Evolutionary conservation across 352 stramenopile genomes (phyloP), one percentile per base, ranked within the genome.

Genomic region (Globisporangium camurandrum): DNA sequence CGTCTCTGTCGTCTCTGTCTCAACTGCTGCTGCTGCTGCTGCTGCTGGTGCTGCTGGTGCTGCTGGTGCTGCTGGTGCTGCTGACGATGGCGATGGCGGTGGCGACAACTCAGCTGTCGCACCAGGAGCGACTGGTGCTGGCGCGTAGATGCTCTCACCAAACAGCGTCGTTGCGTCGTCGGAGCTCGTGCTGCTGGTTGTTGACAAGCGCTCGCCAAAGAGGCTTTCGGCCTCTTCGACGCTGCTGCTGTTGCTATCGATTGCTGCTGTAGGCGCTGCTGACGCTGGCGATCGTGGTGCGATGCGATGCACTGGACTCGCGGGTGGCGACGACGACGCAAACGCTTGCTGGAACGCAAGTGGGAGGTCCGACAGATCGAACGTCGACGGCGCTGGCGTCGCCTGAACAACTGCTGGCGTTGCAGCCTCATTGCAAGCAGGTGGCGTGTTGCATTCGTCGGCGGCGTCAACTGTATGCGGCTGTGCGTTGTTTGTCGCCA

Each of bases 141-240:
- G 10, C 20, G 50, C 30, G 12, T 36, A 48, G 24, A 53, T 53
- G 39, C 39, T 49, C 28, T 86, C 73, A 1, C 75, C 73, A 57
- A 87, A 87, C 30, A 85, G 65, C 20, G 54, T 75, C 37, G 76
- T 64, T 5, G 59, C 66, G 38, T 74, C 63, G 11, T 74, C 62
- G 24, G 61, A 66, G 47, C 59, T 71, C n/a, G 23, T 62, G 27
- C 30, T 57, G 16, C 31, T 36, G 11, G 10, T 46, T n/a, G n/a
- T n/a, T 20, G 56, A 63, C 3, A 59, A 38, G 11, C 50, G 50
- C 24, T 63, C 56, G 14, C 51, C 56, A 39, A 63, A 63, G 44
- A 59, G 50, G 20, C 36, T 63, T 24, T 59, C 51, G 3, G 56
- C 49, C 20, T 59, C 46, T 9, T 22, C 34, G 20, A 48, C 30